Evolutionary conservation across 2,329 filamentous ascomycete species (phyloP).

Genomic region (Thelonectria rubi): DNA sequence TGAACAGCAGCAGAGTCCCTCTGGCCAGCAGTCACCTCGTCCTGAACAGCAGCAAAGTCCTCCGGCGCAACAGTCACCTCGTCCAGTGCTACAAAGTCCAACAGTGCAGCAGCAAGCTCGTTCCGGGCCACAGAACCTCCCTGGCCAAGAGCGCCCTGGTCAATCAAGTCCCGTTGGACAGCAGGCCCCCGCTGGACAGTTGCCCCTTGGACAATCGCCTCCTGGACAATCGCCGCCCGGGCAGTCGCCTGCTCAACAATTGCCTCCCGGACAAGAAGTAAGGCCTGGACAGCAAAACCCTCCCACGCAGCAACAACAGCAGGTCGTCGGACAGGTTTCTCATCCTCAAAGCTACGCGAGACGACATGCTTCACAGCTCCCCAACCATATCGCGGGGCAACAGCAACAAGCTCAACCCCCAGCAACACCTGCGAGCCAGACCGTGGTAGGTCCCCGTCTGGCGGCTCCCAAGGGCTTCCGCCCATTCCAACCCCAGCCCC

Average conservation of each 20-base stretch:
- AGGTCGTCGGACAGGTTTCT: conserved; percentile 11
- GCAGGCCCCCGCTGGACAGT: background rate
- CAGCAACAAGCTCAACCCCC: conserved; percentile 18
- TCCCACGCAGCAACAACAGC: conserved; percentile 11
- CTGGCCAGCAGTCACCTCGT: background rate
- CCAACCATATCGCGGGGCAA: conserved; percentile 27
- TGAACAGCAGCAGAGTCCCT: background rate
- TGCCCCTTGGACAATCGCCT: background rate
- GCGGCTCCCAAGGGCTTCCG: background rate
- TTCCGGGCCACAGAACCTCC: too few relatives aligned
- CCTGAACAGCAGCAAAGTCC: background rate
- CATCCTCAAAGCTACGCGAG: conserved; percentile 29
- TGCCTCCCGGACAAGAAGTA: background rate
- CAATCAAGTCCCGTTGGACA: background rate
- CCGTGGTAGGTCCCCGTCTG: conserved; percentile 7
- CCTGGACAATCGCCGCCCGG: background rate
- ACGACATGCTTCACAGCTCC: conserved; percentile 33
- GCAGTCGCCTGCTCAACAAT: background rate
- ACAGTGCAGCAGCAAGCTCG: too few relatives aligned
- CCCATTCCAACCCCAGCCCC: background rate
- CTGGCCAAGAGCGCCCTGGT: background rate
- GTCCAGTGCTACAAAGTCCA: too few relatives aligned
- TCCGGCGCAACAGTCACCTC: background rate
- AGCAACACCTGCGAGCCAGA: background rate
- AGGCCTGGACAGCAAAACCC: background rate